A percentile compares a stretch with the other conserved stretches of the same genome.
Evolutionary conservation across 2,329 filamentous ascomycete species (phyloP).

Genomic region (Thermomyces lanuginosus): DNA sequence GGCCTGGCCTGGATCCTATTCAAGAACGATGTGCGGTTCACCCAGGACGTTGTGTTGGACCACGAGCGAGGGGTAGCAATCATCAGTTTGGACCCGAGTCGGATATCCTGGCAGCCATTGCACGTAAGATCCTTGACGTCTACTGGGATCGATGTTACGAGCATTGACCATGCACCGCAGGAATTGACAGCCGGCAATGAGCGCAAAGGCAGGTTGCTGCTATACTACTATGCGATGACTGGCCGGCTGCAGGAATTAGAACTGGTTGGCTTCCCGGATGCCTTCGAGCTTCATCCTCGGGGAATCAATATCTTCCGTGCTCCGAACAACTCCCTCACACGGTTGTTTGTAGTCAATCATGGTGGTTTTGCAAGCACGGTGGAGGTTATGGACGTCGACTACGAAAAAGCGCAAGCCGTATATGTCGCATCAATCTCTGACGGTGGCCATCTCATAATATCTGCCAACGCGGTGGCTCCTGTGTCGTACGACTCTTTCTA

Average conservation of each 20-base stretch:
- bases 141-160: too few species aligned
- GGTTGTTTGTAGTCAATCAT: conserved; percentile 9
- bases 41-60: conserved; percentile 8
- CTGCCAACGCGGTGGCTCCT: conserved; percentile 7
- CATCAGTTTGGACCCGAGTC: conserved; percentile 7
- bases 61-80: conserved; percentile 8
- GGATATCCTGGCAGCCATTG: conserved; percentile 8
- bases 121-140: too few species aligned
- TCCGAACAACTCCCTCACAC: conserved; percentile 2
- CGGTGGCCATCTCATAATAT: conserved; percentile 6
- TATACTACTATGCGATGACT: conserved; percentile 8
- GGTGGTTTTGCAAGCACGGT: conserved; percentile 5
- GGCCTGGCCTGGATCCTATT: conserved; percentile 8
- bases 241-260: conserved; percentile 6
- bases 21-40: conserved; percentile 7
- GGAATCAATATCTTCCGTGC: conserved; percentile 8
- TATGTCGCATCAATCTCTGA: conserved; percentile 7
- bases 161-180: too few species aligned
- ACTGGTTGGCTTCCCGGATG: conserved; percentile 3
- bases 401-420: conserved; percentile 6
- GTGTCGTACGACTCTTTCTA: conserved; percentile 9
- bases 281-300: conserved; percentile 6
- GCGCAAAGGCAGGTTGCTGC: conserved; percentile 5
- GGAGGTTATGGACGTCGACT: conserved; percentile 9
- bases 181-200: too few species aligned